Conservation (phyloP, 2,329 filamentous ascomycete genomes). For the Penicillium digitatum region DNA sequence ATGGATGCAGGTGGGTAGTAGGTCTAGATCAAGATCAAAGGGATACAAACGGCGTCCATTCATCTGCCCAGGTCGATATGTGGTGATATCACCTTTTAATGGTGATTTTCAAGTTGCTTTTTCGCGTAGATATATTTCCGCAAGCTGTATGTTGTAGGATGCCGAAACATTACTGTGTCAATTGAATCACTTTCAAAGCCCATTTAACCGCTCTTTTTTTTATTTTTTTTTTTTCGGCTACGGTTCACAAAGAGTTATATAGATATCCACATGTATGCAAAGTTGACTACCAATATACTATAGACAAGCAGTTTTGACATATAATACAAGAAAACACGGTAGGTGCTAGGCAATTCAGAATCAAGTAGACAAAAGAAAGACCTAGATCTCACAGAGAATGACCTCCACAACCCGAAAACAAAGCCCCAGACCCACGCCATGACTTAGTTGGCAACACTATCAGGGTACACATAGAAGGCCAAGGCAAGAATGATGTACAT, state of each 20-base stretch:
- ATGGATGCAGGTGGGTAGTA: background rate
- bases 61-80: too few species aligned
- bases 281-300: background rate
- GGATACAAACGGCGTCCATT: background rate
- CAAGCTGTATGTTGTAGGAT: background rate
- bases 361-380: background rate
- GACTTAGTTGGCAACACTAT: slow-evolving; percentile 27
- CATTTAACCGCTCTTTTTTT: background rate
- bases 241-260: background rate
- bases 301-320: background rate
- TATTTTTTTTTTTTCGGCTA: too few species aligned
- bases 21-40: background rate
- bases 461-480: slow-evolving; percentile 49
- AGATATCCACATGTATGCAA: background rate
- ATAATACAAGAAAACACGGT: background rate
- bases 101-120: background rate
- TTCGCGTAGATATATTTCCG: background rate
- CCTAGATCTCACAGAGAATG: background rate
- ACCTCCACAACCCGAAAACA: background rate
- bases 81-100: background rate
- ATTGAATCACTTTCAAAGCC: background rate
- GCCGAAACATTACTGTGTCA: background rate
- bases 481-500: slow-evolving; percentile 51
- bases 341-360: background rate
- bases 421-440: background rate